Conservation (phyloP, 2,329 filamentous ascomycete genomes). For the Aspergillus felis region DNA sequence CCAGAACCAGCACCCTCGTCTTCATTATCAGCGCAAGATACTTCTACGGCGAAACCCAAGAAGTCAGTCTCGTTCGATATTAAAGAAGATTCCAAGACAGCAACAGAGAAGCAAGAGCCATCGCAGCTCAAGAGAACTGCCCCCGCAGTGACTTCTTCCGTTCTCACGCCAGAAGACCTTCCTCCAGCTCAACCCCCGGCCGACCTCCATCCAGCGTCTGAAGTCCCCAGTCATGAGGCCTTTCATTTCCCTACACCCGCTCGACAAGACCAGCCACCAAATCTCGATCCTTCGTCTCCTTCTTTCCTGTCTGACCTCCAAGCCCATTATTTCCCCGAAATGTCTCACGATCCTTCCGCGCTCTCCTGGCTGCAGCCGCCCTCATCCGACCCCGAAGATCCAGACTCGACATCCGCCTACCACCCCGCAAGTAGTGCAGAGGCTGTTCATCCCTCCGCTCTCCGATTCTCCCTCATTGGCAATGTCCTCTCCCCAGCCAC, state of each 20-base stretch:
- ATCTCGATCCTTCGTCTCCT: conserved; percentile 78
- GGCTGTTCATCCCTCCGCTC: conserved; percentile 60
- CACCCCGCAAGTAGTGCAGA: conserved; percentile 70
- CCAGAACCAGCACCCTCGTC: conserved; percentile 1
- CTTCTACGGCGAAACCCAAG: conserved; percentile 13
- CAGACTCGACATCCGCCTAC: conserved; percentile 71
- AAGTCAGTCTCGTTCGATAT: conserved; percentile 31
- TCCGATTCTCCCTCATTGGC: conserved; percentile 88
- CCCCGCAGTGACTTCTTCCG: conserved; percentile 2
- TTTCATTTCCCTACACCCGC: conserved; percentile 46
- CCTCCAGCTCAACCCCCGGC: conserved; percentile 32
- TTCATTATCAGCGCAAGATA: not conserved
- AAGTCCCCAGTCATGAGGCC: conserved; percentile 30
- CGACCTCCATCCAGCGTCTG: conserved; percentile 40
- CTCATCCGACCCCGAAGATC: conserved; percentile 56
- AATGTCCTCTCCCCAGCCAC: conserved; percentile 72
- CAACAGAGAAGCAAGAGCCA: not conserved
- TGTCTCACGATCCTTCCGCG: conserved; percentile 77
- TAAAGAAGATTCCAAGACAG: conserved; percentile 10
- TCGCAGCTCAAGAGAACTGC: not conserved
- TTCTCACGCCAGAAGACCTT: conserved; percentile 28
- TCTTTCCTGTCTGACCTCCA: conserved; percentile 82
- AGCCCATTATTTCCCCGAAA: conserved; percentile 86
- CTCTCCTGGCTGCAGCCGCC: conserved; percentile 87
- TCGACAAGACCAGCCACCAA: conserved; percentile 52